phyloP scores from a whole-genome alignment of 768 basidiomycete genomes.

The Suillus sp. region DNA sequence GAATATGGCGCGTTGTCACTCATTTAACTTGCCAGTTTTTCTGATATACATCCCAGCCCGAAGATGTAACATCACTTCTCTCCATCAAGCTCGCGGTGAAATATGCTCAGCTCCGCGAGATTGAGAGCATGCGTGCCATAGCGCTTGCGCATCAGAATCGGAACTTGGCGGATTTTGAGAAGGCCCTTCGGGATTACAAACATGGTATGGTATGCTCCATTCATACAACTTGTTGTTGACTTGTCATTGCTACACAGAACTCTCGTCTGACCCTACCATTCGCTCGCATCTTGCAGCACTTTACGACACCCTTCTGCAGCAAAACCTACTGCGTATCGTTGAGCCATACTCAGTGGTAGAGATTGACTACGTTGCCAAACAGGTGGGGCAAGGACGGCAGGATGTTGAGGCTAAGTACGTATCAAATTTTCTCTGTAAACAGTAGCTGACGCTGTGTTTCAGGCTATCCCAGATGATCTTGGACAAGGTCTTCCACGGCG shows the following conservation, averaged over 20 bases:
- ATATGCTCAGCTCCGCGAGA: conserved; percentile 84
- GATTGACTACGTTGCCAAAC: conserved; percentile 82
- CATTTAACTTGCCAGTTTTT: not conserved
- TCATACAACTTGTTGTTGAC: not conserved
- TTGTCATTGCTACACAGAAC: conserved; percentile 52
- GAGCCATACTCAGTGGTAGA: conserved; percentile 96
- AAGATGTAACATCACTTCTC: conserved; percentile 87
- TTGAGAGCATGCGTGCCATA: conserved; percentile 94
- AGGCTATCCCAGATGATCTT: conserved; percentile 98
- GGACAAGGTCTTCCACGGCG: conserved; percentile 91
- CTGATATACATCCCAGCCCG: conserved; percentile 56
- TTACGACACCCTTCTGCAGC: conserved; percentile 95
- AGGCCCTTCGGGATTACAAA: conserved; percentile 82
- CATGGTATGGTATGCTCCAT: conserved; percentile 51
- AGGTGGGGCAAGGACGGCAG: conserved; percentile 85
- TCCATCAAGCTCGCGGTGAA: conserved; percentile 86
- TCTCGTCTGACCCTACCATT: conserved; percentile 94
- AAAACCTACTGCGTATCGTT: conserved; percentile 92
- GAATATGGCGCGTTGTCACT: conserved; percentile 65
- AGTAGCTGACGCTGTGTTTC: conserved; percentile 14
- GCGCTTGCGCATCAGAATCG: conserved; percentile 93
- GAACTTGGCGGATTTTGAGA: conserved; percentile 88
- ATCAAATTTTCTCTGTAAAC: not conserved
- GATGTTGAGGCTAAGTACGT: conserved; percentile 90
- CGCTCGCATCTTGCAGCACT: conserved; percentile 91